Evolutionary conservation across 2,329 filamentous ascomycete species (phyloP), one percentile per base, ranked within the genome.

Genomic region (Diaporthe citriasiana): DNA sequence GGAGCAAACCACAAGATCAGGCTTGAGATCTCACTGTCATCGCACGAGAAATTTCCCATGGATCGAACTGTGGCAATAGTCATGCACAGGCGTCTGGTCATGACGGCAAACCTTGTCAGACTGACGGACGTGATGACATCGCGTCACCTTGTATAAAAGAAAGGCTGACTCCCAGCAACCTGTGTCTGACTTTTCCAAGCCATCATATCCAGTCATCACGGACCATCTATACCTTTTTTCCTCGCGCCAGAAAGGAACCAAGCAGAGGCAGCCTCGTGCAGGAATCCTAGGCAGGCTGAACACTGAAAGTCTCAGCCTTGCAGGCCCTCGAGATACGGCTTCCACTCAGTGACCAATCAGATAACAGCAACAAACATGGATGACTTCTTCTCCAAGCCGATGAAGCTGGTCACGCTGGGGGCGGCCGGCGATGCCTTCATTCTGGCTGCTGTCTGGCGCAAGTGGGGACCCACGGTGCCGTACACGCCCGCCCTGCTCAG

Each of bases 161-260:
- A 45, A 63, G 57, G 57, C 57, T 63, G 57, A 63, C 57, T 63
- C 57, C 57, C 57, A 45, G 25, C 17, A 45, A 45, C 9, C 17
- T 63, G 57, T 63, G 57, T 25, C 57, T 63, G 57, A 63, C 57
- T 63, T 45, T 47, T 63, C 57, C 57, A 63, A 63, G 57, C 57
- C 40, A 63, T 63, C 57, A 45, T 45, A 19, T 3, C 15, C 9
- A 63, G 57, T 63, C 57, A 63, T 63, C 57, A 63, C 17, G 33
- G 40, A n/a, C 40, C 6, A 25, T 45, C 7, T 9, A 1, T 63
- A 45, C 38, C 25, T 3, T 45, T 63, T 19, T 50, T 10, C 8
- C n/a, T 22, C 17, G 57, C 38, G 40, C n/a, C 22, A 60, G 40
- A 63, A 42, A 63, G 57, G 25, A 30, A 42, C 57, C 57, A 17